These are phyloP conservation scores for Mycena epipterygia DNA, from an alignment of 768 basidiomycete species.

Conservation along the genomic window DNA sequence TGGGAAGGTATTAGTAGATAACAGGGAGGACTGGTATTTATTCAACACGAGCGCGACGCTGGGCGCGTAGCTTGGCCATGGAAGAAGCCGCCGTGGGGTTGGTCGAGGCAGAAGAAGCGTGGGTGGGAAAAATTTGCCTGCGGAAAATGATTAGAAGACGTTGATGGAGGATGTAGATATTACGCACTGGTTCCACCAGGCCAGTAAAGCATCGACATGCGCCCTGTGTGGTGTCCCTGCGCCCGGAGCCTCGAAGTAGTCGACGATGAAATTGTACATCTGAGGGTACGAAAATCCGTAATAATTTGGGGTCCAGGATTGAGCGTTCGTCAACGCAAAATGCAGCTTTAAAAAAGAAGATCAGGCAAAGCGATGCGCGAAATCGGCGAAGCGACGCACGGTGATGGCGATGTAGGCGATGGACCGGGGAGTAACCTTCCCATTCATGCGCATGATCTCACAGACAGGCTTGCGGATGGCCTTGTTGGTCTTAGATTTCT, in stretches of 20 bases:
- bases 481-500: constrained; percentile 2
- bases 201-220: constrained; percentile 5
- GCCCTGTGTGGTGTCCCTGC: constrained; percentile 5
- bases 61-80: too few species aligned
- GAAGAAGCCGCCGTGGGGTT: too few species aligned
- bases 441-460: constrained; percentile 24
- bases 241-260: constrained; percentile 21
- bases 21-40: too few species aligned
- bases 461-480: constrained; percentile 12
- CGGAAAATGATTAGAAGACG: too few species aligned
- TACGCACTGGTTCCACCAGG: too few species aligned
- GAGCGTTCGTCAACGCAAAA: not conserved
- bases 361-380: not conserved
- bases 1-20: too few species aligned
- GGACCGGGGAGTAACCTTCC: constrained; percentile 26
- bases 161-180: not conserved
- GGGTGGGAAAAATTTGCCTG: too few species aligned
- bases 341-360: too few species aligned
- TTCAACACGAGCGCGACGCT: too few species aligned
- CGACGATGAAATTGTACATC: constrained; percentile 30
- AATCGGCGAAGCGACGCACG: constrained; percentile 8
- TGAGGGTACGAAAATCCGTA: constrained; percentile 14
- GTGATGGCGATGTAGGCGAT: constrained; percentile 18
- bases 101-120: too few species aligned
- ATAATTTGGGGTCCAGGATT: not conserved